Percentiles rank a stretch among this genome's conserved stretches.
Conservation (phyloP, 1,139 yeast species). For the Wickerhamiella pararugosa region DNA sequence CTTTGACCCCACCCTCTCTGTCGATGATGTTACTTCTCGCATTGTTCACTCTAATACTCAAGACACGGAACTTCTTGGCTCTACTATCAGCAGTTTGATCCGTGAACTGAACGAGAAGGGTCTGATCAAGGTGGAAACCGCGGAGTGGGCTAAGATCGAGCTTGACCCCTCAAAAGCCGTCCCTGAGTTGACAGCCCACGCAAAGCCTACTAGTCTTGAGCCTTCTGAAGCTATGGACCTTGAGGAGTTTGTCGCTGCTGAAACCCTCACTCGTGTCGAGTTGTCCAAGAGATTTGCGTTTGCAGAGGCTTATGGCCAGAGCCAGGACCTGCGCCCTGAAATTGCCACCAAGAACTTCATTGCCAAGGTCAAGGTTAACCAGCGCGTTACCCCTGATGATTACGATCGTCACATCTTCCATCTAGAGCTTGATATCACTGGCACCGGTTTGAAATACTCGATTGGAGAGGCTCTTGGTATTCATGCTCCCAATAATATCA, state of each 20-base stretch:
- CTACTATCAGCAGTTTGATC: conserved; percentile 55
- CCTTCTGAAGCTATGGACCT: conserved; percentile 19
- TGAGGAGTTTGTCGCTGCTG: conserved; percentile 21
- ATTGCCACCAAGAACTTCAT: conserved; percentile 73
- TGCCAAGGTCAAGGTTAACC: conserved; percentile 82
- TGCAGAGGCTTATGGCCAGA: conserved; percentile 57
- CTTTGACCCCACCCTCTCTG: conserved; percentile 44
- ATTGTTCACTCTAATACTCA: conserved; percentile 70
- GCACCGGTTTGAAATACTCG: conserved; percentile 81
- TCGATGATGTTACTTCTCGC: conserved; percentile 58
- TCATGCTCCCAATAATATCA: conserved; percentile 70
- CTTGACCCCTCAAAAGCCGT: conserved; percentile 30
- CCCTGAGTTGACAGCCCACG: conserved; percentile 16
- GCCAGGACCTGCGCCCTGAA: conserved; percentile 66
- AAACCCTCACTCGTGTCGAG: conserved; percentile 35
- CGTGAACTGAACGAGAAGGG: conserved; percentile 24
- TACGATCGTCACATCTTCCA: conserved; percentile 95
- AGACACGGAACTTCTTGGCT: conserved; percentile 69
- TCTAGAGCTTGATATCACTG: conserved; percentile 80
- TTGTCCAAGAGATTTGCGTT: conserved; percentile 62
- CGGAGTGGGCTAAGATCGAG: conserved; percentile 4
- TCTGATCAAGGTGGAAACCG: conserved; percentile 12
- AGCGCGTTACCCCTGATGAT: conserved; percentile 80
- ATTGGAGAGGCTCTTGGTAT: conserved; percentile 96
- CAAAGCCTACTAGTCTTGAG: conserved; percentile 19